Base-by-base conservation (phyloP, 345 rosid species). In the Eucalyptus regnans region DNA sequence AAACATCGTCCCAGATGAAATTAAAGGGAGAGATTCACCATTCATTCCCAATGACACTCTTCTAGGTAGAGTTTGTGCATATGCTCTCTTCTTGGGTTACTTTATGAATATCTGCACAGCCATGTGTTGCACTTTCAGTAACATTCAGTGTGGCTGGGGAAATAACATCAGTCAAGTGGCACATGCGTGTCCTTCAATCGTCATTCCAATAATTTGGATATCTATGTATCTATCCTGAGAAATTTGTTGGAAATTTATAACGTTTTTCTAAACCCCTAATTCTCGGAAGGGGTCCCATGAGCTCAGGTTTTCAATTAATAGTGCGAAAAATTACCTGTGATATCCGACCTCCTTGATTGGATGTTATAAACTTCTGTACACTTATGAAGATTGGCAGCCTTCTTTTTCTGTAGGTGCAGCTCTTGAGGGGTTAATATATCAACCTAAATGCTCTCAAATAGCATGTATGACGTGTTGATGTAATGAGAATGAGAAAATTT, bases 21-120 rank as follows among this genome's bases (percentile, higher is more conserved):
- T 95, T 90, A 98, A 98, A 93, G 99, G 99, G 44, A 94, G 98
- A 96, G 89, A 93, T 98, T 88, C 98, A 95, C 89, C 99, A 96
- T 90, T 94, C 97, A 12, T 98, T 98, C 90, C 99, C 99, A 15
- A 91, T 98, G 96, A 97, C 99, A 41, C 97, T 97, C 88, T 96
- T 98, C 88, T 96, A 94, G 99, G 99, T 96, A 48, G 62, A 46
- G 83, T 37, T 49, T 4, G 8, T 11, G 23, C 14, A 76, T 76
- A 20, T 33, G 81, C 43, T 66, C 86, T 85, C 37, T 86, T 64
- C 60, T 46, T 15, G 48, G 83, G 8, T 76, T 76, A 41, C 27
- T 76, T 76, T 41, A 41, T 76, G 83, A 41, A 76, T 76, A 25
- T 76, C 48, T 11, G 68, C 68, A 13, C n/a, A 29, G n/a, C 16